Evolutionary conservation across 2,329 filamentous ascomycete genomes (phyloP).

Genomic region (Botrytis fabae): DNA sequence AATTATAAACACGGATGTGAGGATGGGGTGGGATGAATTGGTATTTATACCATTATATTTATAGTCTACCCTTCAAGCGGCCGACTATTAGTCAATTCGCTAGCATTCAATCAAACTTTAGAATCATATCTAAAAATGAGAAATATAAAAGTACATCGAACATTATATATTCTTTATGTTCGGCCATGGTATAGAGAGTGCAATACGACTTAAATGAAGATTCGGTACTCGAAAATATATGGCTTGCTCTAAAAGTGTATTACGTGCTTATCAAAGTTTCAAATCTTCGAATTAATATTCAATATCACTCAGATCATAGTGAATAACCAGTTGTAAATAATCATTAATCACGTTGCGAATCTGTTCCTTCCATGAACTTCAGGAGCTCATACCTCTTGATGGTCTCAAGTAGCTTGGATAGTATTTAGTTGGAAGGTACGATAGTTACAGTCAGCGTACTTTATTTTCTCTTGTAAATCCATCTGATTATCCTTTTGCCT

Average conservation of each 20-base stretch:
- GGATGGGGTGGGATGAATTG: not conserved
- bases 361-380: not conserved
- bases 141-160: not conserved
- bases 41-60: not conserved
- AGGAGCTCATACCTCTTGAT: not conserved
- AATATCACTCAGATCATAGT: not conserved
- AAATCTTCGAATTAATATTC: not conserved
- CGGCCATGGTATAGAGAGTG: too few relatives aligned
- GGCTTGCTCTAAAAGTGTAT: not conserved
- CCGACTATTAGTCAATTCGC: not conserved
- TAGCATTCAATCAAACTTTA: not conserved
- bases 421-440: not conserved
- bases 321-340: not conserved
- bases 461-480: fast-evolving
- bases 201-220: not conserved
- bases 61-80: too few relatives aligned
- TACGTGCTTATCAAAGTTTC: not conserved
- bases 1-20: not conserved
- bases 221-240: not conserved
- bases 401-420: not conserved
- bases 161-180: not conserved
- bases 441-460: not conserved
- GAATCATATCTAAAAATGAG: fast-evolving
- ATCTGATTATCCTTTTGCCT: not conserved
- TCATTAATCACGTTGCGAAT: not conserved